Base-by-base conservation (phyloP, 139 green algal species). In the Mychonastes homosphaera region DNA sequence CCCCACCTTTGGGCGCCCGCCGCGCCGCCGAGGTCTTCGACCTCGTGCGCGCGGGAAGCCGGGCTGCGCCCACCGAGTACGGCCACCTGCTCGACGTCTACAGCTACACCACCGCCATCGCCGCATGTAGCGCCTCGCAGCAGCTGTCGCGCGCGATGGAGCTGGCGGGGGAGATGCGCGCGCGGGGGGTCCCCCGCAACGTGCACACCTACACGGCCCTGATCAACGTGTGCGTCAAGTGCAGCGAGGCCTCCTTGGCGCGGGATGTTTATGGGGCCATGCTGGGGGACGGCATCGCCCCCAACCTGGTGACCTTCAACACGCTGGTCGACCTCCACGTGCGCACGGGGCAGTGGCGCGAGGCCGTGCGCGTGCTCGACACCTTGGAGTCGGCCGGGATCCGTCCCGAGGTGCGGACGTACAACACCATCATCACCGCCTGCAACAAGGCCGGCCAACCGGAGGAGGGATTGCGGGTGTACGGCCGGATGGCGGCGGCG, bases 71-170 rank as follows among this genome's bases (percentile, higher is more conserved):
- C 13, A 74, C 86, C 30, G 71, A 86, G 47, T 74, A 87, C 19
- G 71, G 77, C 2, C 33, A 49, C 16, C 69, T 95, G 44, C 88
- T 81, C 53, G 84, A 90, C 67, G 76, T 90, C 39, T 92, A 91
- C 78, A 92, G 85, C 3, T 95, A 90, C 80, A 93, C 85, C 30
- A 92, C 86, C 26, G 84, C 84, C 66, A 91, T 92, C 44, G 62
- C 60, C 7, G 60, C 87, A 41, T 91, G 79, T 51, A 78, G 75
- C 39, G 58, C 60, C 3, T 67, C 76, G 60, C 79, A 86, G 66
- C 76, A 86, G 68, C 71, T 89, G 54, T 64, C 74, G 27, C 58
- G 78, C 6, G 82, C 77, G 13, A 56, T 89, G 56, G 70, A 86
- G 62, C 77, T 89, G 16, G 73, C 86, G 32, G 82, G 78, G 24